Percentiles rank a stretch among this genome's conserved stretches.
phyloP scores from a whole-genome alignment of 2,329 filamentous ascomycete species.

The Ascosphaera acerosa region DNA sequence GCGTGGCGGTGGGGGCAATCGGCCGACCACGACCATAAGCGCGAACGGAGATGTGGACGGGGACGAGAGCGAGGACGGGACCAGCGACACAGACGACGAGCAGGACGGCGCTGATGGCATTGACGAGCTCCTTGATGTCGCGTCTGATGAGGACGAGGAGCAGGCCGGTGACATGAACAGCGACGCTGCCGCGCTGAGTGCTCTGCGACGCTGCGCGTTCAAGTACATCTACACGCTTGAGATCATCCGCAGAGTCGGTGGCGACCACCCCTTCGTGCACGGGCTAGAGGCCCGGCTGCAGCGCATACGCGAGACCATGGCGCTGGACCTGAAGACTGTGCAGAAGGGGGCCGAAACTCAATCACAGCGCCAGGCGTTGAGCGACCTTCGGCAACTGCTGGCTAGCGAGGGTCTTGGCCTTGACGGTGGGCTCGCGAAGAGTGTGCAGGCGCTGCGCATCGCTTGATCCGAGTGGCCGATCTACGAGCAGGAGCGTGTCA shows the following conservation, averaged over 20 bases:
- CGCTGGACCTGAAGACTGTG: conserved; percentile 28
- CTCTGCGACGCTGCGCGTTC: not conserved
- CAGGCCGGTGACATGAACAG: conserved; percentile 15
- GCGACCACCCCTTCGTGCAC: conserved; percentile 36
- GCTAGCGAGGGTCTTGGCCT: no score
- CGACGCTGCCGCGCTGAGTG: conserved; percentile 2
- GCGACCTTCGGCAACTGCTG: no score
- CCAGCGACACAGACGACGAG: conserved; percentile 4
- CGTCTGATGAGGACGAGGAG: conserved; percentile 12
- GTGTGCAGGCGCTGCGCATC: no score
- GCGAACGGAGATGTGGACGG: conserved; percentile 15
- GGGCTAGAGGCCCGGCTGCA: conserved; percentile 30
- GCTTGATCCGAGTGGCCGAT: no score
- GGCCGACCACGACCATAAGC: no score
- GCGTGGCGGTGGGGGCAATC: no score
- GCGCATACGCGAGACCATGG: conserved; percentile 33
- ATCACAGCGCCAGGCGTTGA: no score
- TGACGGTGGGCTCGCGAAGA: no score
- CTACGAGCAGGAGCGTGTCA: no score
- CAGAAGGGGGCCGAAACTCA: no score
- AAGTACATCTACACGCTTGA: conserved; percentile 5
- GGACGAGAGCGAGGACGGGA: conserved; percentile 14
- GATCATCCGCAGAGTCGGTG: conserved; percentile 25
- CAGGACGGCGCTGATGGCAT: conserved; percentile 9
- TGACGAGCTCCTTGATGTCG: no score